phyloP scores from a whole-genome alignment of 2,329 filamentous ascomycete genomes.

The Aureobasidium sp. region DNA sequence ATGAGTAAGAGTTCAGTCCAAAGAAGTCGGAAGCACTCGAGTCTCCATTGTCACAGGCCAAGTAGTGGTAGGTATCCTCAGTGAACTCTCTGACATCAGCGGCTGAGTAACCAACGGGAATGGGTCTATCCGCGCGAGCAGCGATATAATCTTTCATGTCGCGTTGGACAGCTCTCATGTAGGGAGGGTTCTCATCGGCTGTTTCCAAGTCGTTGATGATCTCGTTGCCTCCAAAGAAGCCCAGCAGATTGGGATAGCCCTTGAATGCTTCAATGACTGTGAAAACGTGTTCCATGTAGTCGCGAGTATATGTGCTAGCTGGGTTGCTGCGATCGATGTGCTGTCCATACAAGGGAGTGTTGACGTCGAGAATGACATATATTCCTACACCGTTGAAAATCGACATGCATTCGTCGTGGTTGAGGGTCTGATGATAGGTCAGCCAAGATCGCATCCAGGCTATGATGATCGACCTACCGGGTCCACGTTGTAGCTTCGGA shows the following conservation, averaged over 20 bases:
- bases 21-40: slow-evolving; percentile 62
- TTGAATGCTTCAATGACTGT: slow-evolving; percentile 59
- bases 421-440: slow-evolving; percentile 26
- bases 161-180: slow-evolving; percentile 53
- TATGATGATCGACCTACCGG: slow-evolving; percentile 27
- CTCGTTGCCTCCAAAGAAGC: slow-evolving; percentile 59
- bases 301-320: slow-evolving; percentile 44
- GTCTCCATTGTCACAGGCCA: slow-evolving; percentile 53
- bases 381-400: slow-evolving; percentile 57
- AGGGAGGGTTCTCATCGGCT: slow-evolving; percentile 41
- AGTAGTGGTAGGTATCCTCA: slow-evolving; percentile 65
- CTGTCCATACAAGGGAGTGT: slow-evolving; percentile 49
- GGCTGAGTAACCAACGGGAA: slow-evolving; percentile 60
- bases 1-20: slow-evolving; percentile 67
- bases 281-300: slow-evolving; percentile 51
- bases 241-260: slow-evolving; percentile 52
- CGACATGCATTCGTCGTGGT: slow-evolving; percentile 53
- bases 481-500: slow-evolving; percentile 56
- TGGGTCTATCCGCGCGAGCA: slow-evolving; percentile 46
- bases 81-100: slow-evolving; percentile 68
- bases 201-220: slow-evolving; percentile 49
- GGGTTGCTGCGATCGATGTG: slow-evolving; percentile 49
- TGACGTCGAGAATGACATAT: slow-evolving; percentile 58
- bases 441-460: not conserved
- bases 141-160: slow-evolving; percentile 61